phyloP scores from a whole-genome alignment of 2,329 filamentous ascomycete species.

The Cryoendolithus antarcticus region DNA sequence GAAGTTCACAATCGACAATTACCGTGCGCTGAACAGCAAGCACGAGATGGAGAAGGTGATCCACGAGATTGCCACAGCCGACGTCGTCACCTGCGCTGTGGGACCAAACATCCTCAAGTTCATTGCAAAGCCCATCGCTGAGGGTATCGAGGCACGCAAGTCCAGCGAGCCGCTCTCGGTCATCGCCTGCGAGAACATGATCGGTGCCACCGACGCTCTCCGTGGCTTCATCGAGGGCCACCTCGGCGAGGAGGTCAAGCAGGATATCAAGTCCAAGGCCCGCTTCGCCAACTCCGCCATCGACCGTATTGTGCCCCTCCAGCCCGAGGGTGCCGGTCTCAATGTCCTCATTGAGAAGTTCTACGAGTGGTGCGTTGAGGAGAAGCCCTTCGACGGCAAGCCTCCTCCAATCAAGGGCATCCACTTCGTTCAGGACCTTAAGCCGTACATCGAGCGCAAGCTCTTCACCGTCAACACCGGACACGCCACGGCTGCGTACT shows the following conservation, averaged over 20 bases:
- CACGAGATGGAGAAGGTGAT: conserved; percentile 69
- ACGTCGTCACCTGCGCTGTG: conserved; percentile 91
- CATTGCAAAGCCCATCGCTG: conserved; percentile 89
- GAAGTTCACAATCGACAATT: conserved; percentile 79
- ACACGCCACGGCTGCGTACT: conserved; percentile 92
- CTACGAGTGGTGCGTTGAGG: conserved; percentile 96
- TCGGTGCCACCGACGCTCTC: conserved; percentile 82
- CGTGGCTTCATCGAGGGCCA: conserved; percentile 62
- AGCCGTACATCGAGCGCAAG: conserved; percentile 97
- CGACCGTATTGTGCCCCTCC: conserved; percentile 92
- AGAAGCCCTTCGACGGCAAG: conserved; percentile 62
- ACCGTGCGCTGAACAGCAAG: conserved; percentile 92
- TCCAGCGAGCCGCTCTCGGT: conserved; percentile 61
- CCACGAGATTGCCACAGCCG: conserved; percentile 73
- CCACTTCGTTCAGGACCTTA: conserved; percentile 83
- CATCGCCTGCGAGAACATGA: conserved; percentile 97
- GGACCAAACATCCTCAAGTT: conserved; percentile 94
- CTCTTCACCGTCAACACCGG: conserved; percentile 98
- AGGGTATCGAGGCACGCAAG: conserved; percentile 72
- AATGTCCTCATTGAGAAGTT: conserved; percentile 97
- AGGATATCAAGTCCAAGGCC: conserved; percentile 59
- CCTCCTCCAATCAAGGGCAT: conserved; percentile 72
- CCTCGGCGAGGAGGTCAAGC: conserved; percentile 55
- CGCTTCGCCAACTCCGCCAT: conserved; percentile 96
- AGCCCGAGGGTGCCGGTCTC: conserved; percentile 65